These are phyloP conservation scores for Biscogniauxia sp. DNA, from an alignment of 2,329 filamentous ascomycete genomes.

Conservation along the genomic window DNA sequence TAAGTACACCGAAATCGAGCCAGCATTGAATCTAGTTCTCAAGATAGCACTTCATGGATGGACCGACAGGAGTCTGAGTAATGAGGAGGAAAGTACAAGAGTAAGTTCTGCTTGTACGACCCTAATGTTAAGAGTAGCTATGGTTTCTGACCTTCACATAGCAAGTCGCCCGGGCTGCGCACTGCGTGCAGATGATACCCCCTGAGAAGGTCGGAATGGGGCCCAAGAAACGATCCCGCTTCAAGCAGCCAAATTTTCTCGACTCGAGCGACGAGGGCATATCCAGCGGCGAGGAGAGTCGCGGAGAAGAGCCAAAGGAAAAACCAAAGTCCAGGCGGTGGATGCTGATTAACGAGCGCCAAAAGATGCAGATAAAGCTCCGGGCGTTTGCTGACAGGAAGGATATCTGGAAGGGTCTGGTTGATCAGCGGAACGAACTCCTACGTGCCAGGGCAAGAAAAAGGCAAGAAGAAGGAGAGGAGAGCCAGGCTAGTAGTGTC, in stretches of 20 bases:
- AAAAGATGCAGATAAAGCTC: too few relatives aligned
- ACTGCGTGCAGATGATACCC: not conserved
- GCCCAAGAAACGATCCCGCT: not conserved
- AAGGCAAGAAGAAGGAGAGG: not conserved
- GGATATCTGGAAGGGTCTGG: too few relatives aligned
- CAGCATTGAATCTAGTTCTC: not conserved
- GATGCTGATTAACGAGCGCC: not conserved
- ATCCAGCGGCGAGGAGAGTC: not conserved
- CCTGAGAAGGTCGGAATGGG: not conserved
- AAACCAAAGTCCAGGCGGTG: not conserved
- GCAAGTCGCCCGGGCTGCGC: not conserved
- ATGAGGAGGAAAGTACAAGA: not conserved
- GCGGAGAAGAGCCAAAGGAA: not conserved
- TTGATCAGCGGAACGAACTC: not conserved
- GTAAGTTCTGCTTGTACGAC: not conserved
- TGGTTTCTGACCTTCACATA: not conserved
- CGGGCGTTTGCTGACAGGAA: too few relatives aligned
- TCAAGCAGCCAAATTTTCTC: not conserved
- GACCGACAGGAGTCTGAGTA: not conserved
- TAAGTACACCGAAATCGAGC: not conserved
- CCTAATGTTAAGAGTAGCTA: not conserved
- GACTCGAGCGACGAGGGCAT: not conserved
- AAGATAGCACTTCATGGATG: not conserved
- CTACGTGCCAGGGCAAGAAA: too few relatives aligned
- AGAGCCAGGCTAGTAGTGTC: not conserved